Conservation (phyloP, 257 asterid species). For the Petunia axillaris region DNA sequence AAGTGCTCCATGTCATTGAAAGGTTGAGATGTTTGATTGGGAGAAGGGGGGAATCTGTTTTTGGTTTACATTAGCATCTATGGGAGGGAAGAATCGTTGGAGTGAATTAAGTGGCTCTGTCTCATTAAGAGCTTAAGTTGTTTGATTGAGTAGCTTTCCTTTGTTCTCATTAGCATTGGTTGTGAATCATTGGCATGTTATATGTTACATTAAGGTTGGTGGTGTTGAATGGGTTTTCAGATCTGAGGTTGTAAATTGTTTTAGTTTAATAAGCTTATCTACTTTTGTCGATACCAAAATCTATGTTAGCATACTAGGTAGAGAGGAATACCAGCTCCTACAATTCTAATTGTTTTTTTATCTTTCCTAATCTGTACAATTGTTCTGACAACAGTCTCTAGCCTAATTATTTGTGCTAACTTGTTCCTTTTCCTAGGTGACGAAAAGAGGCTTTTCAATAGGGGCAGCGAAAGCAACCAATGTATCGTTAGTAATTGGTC, state of each 20-base stretch:
- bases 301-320: neutral
- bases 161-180: neutral
- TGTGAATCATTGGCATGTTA: no score
- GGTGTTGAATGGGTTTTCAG: neutral
- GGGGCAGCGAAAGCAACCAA: constrained; percentile 59
- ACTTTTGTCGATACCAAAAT: neutral
- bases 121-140: neutral
- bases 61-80: neutral
- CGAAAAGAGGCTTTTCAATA: constrained; percentile 78
- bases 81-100: constrained; percentile 2
- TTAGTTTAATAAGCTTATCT: neutral
- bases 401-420: neutral
- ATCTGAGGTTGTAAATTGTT: neutral
- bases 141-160: neutral
- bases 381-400: neutral
- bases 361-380: neutral
- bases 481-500: constrained; percentile 71
- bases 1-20: constrained; percentile 1
- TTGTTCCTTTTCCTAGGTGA: constrained; percentile 48
- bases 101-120: neutral
- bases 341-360: neutral
- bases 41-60: neutral
- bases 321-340: neutral
- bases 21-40: neutral
- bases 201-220: neutral